Conservation (phyloP, 257 asterid species). For the Buddleja alternifolia region DNA sequence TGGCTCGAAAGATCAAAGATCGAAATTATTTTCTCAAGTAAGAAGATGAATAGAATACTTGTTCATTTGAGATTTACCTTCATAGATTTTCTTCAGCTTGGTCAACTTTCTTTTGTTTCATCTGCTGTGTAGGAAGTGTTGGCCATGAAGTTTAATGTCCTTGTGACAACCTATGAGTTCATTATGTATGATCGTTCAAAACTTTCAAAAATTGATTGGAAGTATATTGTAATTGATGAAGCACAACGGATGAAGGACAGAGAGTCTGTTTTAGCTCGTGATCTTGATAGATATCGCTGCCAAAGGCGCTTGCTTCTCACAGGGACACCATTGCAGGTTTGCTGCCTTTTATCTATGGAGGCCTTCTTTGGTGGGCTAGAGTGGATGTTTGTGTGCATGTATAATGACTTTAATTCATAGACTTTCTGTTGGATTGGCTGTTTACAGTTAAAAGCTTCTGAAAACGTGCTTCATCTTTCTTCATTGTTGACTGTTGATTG, state of each 20-base stretch:
- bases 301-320: constrained; percentile 99
- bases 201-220: constrained; percentile 98
- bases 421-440: constrained; percentile 2
- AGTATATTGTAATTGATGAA: constrained; percentile 95
- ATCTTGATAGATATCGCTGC: constrained; percentile 98
- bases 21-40: constrained; percentile 94
- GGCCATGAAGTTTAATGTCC: constrained; percentile 96
- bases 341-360: constrained; percentile 20
- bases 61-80: constrained; percentile 24
- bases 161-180: constrained; percentile 97
- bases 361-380: constrained; percentile 18
- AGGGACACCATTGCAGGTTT: constrained; percentile 98
- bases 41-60: constrained; percentile 38
- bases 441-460: not conserved
- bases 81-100: constrained; percentile 19
- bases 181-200: constrained; percentile 97
- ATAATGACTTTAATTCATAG: not conserved
- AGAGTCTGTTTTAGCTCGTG: constrained; percentile 99
- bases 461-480: constrained; percentile 17
- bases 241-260: constrained; percentile 99
- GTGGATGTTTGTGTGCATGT: constrained; percentile 2
- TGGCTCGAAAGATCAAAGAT: constrained; percentile 84
- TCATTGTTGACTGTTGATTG: constrained; percentile 23
- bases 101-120: constrained; percentile 27
- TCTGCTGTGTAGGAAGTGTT: constrained; percentile 72